Base-by-base conservation (phyloP, 2,329 filamentous ascomycete genomes). In the Dryadomyces quercivorus region DNA sequence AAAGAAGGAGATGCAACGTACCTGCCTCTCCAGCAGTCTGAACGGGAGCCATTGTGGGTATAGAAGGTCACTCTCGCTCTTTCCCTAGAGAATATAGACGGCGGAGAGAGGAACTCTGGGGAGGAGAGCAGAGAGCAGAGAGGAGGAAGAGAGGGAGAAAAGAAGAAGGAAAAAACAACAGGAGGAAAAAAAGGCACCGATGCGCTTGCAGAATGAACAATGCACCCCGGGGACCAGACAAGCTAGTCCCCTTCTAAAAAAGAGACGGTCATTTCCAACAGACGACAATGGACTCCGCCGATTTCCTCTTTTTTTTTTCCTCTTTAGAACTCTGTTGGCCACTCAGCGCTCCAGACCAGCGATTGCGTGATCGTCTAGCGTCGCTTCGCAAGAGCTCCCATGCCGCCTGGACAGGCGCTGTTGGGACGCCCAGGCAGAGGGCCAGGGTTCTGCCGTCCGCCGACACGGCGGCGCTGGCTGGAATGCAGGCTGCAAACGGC, bases 11-110 rank as follows among this genome's bases (percentile, higher is more conserved):
- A 22, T 31, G 22, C 20, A 40, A 61, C 60, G 53, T 59, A 61
- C 60, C 59, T 59, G 60, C 60, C 54, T 61, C 60, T 21, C 60
- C 60, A 57, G 60, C 59, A 57, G 60, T 60, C 49, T 57, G 52
- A 45, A 61, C 59, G 12, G 58, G 54, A 58, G 57, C 59, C 61
- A 62, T 62, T 47, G 44, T 57, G 52, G 38, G 49, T 22, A 43
- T 42, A 54, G 26, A 31, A 31, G 8, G 26, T 31, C 26, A 5
- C 26, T 31, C 26, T 44, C 22, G n/a, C 26, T 51, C 48, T 45
- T 45, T 52, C 42, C 42, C 42, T 31, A 21, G 50, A 44, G 12
- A 16, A 42, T 22, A 5, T 21, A 42, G 45, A 40, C 51, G 16
- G 38, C 26, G 34, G 22, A 16, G 50, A 51, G 50, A 44, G 18